Evolutionary conservation across 257 asterid species (phyloP), one percentile per base, ranked within the genome.

Genomic region (Linderniella brevidens): DNA sequence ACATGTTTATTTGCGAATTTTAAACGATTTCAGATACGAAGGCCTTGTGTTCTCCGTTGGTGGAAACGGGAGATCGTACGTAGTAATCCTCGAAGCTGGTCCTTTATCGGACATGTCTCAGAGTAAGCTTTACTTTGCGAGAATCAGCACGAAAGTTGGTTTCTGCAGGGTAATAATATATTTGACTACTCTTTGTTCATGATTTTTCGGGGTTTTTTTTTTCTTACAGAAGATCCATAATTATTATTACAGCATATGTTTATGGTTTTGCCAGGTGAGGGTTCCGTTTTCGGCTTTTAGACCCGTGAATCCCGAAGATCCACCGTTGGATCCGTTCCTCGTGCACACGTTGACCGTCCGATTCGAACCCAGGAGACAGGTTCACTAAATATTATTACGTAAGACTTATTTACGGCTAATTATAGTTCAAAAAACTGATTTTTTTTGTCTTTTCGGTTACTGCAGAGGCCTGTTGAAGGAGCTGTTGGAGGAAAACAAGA

Each of bases 281-380:
- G 86, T 88, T 44, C 94, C 97, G 10, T 84, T 88, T 80, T 88
- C 97, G 39, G 63, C 82, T 13, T 88, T 88, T 64, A 77, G 97
- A 46, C 80, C 95, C 1, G 93, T 80, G 66, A 84, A 60, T 35
- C 95, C 94, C 3, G 86, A 78, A 20, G 95, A 88, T 64, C 95
- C 95, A 0, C 95, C 92, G 13, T 53, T 88, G 63, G 98, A 88
- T 78, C 95, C 95, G 11, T 88, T 84, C 57, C 95, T 84, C 64
- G 94, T 78, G 40, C 98, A 88, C 60, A 76, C 98, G 43, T 68
- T 88, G 74, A 80, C 81, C 43, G 79, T 84, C 50, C 93, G 95
- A 17, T 88, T 88, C 62, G 98, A 88, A 69, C 95, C 95, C 11
- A 84, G 94, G 70, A 72, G 93, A 51, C 93, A 80, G 98, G 98